These are phyloP conservation scores for Prorocentrum cordatum DNA, from an alignment of 169 alveolate genomes.

Conservation along the genomic window DNA sequence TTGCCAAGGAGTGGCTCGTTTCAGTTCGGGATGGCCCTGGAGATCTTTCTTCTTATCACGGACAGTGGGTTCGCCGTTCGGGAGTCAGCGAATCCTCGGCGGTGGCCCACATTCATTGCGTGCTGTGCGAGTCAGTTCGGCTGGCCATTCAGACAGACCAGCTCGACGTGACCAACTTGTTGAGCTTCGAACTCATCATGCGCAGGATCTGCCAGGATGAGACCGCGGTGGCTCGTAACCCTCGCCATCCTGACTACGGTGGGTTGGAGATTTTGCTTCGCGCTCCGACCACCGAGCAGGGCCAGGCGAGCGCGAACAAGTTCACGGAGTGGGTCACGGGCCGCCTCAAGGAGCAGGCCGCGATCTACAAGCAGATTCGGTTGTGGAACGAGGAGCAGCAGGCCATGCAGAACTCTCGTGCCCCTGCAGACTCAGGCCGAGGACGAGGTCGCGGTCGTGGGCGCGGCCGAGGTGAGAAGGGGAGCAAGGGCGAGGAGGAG, in stretches of 20 bases:
- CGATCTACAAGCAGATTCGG: slow-evolving; percentile 5
- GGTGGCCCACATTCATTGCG: background rate
- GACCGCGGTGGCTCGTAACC: slow-evolving; percentile 1
- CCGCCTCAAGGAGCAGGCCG: background rate
- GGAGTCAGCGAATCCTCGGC: background rate
- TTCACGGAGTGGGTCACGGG: slow-evolving; percentile 5
- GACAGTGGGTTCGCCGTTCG: background rate
- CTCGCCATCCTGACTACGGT: background rate
- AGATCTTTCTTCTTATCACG: background rate
- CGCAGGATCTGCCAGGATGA: background rate
- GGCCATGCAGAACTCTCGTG: too few relatives aligned
- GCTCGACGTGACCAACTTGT: background rate
- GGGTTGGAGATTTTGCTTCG: slow-evolving; percentile 16
- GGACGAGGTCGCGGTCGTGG: too few relatives aligned
- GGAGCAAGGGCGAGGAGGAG: too few relatives aligned
- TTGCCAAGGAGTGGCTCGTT: background rate
- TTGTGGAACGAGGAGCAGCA: background rate
- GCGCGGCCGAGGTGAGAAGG: too few relatives aligned
- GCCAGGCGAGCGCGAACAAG: background rate
- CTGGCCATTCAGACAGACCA: background rate
- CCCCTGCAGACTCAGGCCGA: too few relatives aligned
- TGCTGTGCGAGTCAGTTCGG: slow-evolving; percentile 1
- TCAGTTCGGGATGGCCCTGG: background rate
- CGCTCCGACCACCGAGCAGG: background rate
- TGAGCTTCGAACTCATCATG: background rate